These are phyloP conservation scores for Phytophthora pistaciae DNA, from an alignment of 352 stramenopile genomes.

Conservation along the genomic window DNA sequence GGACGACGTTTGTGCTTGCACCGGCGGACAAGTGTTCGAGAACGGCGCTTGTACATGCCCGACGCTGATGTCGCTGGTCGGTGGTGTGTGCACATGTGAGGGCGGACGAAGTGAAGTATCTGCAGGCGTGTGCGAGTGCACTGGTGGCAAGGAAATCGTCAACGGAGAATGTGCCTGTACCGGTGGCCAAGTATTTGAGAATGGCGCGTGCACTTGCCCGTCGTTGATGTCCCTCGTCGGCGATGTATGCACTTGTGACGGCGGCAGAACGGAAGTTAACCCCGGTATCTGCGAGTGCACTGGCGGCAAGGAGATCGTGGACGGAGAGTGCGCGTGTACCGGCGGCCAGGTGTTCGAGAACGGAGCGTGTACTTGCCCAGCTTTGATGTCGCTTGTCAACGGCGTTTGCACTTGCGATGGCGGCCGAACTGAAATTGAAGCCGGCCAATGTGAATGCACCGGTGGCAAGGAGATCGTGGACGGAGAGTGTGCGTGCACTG, in stretches of 20 bases:
- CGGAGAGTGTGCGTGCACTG: background rate
- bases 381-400: background rate
- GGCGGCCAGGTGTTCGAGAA: background rate
- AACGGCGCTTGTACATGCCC: background rate
- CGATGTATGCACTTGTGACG: background rate
- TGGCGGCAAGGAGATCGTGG: background rate
- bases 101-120: background rate
- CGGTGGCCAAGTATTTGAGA: background rate
- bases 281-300: background rate
- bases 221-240: background rate
- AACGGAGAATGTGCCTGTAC: background rate
- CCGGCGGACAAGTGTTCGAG: background rate
- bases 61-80: background rate
- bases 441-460: background rate
- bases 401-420: background rate
- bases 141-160: background rate
- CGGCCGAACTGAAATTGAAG: background rate
- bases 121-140: background rate
- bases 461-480: background rate
- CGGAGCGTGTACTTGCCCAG: background rate
- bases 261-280: background rate
- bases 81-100: background rate
- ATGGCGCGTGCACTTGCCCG: background rate
- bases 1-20: background rate
- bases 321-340: constrained; percentile 1